Evolutionary conservation across 2,329 filamentous ascomycete genomes (phyloP).

Genomic region (Penicillium vulpinum): DNA sequence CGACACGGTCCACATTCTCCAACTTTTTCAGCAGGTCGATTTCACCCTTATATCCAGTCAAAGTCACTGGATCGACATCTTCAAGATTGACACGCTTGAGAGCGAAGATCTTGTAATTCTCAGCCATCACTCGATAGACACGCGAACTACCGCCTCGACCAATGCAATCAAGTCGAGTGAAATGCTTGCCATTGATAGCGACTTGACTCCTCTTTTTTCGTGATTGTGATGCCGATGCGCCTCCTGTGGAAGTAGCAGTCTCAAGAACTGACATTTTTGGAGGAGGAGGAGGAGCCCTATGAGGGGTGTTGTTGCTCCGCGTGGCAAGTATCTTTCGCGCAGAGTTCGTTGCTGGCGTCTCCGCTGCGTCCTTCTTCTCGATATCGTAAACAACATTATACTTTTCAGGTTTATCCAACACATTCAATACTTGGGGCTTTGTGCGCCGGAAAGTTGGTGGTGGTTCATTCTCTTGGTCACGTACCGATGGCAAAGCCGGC

Average conservation of each 20-base stretch:
- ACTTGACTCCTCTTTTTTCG: conserved; percentile 79
- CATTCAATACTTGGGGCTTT: conserved; percentile 56
- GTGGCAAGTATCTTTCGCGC: conserved; percentile 52
- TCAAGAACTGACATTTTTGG: conserved; percentile 98
- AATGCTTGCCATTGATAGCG: conserved; percentile 85
- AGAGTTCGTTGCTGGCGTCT: conserved; percentile 47
- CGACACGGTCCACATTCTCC: conserved; percentile 81
- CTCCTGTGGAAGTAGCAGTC: conserved; percentile 79
- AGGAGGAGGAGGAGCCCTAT: conserved; percentile 74
- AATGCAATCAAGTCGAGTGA: conserved; percentile 85
- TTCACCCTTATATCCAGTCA: conserved; percentile 89
- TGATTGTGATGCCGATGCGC: conserved; percentile 71
- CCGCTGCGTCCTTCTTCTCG: conserved; percentile 46
- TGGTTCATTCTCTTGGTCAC: conserved; percentile 84
- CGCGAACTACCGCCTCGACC: conserved; percentile 91
- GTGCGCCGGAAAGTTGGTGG: conserved; percentile 67
- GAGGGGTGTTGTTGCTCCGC: conserved; percentile 70
- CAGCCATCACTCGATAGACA: conserved; percentile 94
- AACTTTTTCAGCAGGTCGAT: conserved; percentile 86
- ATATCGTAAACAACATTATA: conserved; percentile 52
- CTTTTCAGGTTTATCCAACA: conserved; percentile 60
- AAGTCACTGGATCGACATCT: conserved; percentile 78
- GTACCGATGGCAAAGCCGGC: conserved; percentile 59
- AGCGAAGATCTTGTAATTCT: conserved; percentile 94
- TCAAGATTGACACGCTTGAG: conserved; percentile 90